Evolutionary conservation across 208 protist genomes (phyloP), one percentile per base, ranked within the genome.

Genomic region (Leishmania aethiopica): DNA sequence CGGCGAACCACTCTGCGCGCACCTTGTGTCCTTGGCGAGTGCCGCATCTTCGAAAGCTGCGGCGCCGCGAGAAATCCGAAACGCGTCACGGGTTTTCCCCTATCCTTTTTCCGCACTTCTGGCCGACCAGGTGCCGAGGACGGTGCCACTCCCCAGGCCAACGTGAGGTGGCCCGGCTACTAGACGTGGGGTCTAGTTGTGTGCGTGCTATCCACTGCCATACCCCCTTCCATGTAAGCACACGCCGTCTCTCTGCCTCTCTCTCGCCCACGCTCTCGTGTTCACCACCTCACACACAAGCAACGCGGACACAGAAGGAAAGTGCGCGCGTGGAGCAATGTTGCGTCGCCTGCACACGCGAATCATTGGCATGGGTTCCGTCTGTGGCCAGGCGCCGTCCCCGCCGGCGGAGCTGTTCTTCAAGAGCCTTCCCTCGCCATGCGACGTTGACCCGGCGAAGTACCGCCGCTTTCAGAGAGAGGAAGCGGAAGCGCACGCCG

Each of bases 321-420:
- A 8, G 45, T 19, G 3, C 55, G 51, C 10, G 17, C 55, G 53
- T 49, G 7, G 25, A 40, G 45, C 74, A 60, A 93, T 95, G 90
- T 64, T 96, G 70, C 85, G 93, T 2, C 85, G 93, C 19, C 86
- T 96, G 37, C 93, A 96, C 87, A 91, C 90, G 1, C 91, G 91
- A 60, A 93, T 96, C 60, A 69, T 96, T 55, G 93, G 93, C 49
- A 88, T 92, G 88, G 93, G 93, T 74, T 84, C 90, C 37, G 69
- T 96, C 42, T 94, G 93, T 82, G 89, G 93, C 71, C 73, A 89
- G 37, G 57, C 88, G 25, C 85, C 89, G 28, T 92, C 90, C 4
- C 88, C 93, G 8, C 86, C 87, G 0, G 88, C 91, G 17, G 93
- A 96, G 76, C 84, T 96, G 42, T 93, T 96, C 78, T 86, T 96